Base-by-base conservation (phyloP, 1,284 basidiomycete species). In the Rhodotorula sp. region DNA sequence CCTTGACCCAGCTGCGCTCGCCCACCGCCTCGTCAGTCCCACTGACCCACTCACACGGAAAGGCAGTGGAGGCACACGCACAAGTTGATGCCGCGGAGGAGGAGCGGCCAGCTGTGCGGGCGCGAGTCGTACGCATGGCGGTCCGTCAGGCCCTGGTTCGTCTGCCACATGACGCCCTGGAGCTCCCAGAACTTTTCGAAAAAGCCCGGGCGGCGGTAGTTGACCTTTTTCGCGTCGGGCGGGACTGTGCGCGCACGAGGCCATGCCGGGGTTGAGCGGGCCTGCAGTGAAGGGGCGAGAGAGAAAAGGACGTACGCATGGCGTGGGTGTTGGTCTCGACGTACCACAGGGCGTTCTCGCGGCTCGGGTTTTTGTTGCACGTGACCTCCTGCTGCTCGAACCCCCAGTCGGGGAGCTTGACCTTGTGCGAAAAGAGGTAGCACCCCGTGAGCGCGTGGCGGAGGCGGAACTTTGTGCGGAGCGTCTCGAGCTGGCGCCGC, bases 161-260 rank as follows among this genome's bases (percentile, higher is more conserved):
- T 98, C n/a, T 87, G 88, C 93, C 94, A 98, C 96, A 99, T 99
- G 70, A 96, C 94, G 75, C 86, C 85, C 80, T 99, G 93, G 49
- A 99, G 84, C 80, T 99, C 96, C 79, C 86, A 85, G 84, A 99
- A 98, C 82, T 97, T 97, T 76, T 86, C 79, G 50, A 97, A 83
- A 85, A 99, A 99, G 7, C 90, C 87, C 7, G 96, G 93, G 42
- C 87, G 84, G 71, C 87, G 85, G 71, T 81, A 81, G 63, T 97
- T 99, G 81, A 96, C 89, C 82, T 88, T 93, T 16, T 87, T 86
- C 8, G 92, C 89, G 77, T 90, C 83, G 3, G 80, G 77, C 0
- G 88, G 86, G 17, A 92, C 92, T 95, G 78, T 12, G 41, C 34
- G n/a, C 52, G 61, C 64, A 64, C 25, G 46, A 4, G 42, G 25